Percentiles rank a stretch among this genome's conserved stretches.
Conservation (phyloP, 1,139 yeast species). For the Yamadazyma songkhlaensis region DNA sequence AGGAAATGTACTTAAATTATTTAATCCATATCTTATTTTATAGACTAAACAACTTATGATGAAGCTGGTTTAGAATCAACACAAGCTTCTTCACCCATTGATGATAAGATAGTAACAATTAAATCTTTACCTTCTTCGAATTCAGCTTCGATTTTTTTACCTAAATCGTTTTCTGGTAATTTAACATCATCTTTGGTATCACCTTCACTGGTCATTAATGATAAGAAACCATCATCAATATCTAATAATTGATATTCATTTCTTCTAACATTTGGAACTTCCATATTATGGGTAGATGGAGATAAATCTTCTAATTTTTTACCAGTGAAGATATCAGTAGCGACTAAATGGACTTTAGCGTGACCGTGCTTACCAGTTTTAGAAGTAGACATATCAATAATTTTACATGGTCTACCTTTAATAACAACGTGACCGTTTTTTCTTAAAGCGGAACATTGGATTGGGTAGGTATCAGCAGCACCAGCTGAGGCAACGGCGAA, state of each 20-base stretch:
- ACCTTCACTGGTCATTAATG: conserved; percentile 95
- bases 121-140: conserved; percentile 98
- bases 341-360: conserved; percentile 99
- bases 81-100: conserved; percentile 99
- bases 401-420: conserved; percentile 99
- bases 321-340: conserved; percentile 97
- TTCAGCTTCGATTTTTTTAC: conserved; percentile 85
- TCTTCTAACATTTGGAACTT: conserved; percentile 97
- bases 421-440: conserved; percentile 99
- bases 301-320: conserved; percentile 99
- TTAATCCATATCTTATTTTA: background rate
- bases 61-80: conserved; percentile 96
- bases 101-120: conserved; percentile 90
- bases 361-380: conserved; percentile 99
- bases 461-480: conserved; percentile 97
- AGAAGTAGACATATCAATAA: conserved; percentile 99
- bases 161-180: conserved; percentile 97
- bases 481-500: conserved; percentile 99
- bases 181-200: conserved; percentile 99
- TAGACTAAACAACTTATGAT: conserved; percentile 11
- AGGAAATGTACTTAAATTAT: conserved; percentile 2
- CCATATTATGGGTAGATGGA: conserved; percentile 99
- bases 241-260: conserved; percentile 95
- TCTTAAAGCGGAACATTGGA: conserved; percentile 99
- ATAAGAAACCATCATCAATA: conserved; percentile 97